phyloP scores from a whole-genome alignment of 192 early-diverging fungal species.

The Backusella tuberculispora region DNA sequence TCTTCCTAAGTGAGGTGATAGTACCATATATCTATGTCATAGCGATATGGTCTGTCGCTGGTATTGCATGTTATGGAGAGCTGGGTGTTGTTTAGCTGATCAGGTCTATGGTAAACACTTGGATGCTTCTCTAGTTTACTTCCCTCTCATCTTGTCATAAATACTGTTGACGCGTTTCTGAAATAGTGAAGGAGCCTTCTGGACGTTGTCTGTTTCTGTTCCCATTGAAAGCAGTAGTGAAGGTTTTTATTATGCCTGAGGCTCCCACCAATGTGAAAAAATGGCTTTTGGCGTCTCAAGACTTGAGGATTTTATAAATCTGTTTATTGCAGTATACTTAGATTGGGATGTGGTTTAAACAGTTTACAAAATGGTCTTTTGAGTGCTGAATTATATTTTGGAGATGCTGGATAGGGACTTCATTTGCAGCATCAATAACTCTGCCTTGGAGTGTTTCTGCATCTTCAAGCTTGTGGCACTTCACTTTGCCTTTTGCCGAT shows the following conservation, averaged over 20 bases:
- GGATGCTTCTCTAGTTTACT: not conserved
- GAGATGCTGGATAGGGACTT: not conserved
- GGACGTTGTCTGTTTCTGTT: no score
- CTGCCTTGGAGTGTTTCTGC: not conserved
- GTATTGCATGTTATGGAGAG: not conserved
- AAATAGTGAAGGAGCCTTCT: not conserved
- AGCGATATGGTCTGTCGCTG: no score
- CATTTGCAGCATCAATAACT: slow-evolving; percentile 6
- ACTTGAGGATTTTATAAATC: no score
- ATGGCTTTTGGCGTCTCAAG: no score
- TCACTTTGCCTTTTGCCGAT: slow-evolving; percentile 24
- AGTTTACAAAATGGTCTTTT: not conserved
- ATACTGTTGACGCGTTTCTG: not conserved
- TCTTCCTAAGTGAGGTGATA: not conserved
- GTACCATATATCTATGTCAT: not conserved
- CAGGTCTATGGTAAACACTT: slow-evolving; percentile 2
- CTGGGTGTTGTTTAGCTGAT: not conserved
- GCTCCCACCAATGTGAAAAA: no score
- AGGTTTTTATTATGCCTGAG: no score
- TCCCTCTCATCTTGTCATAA: not conserved
- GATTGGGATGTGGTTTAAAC: slow-evolving; percentile 2
- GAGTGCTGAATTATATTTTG: not conserved
- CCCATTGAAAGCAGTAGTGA: no score
- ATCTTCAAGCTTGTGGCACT: not conserved
- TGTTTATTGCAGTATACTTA: no score